These are phyloP conservation scores for Fusarium graminum DNA, from an alignment of 2,329 filamentous ascomycete species.

Conservation along the genomic window DNA sequence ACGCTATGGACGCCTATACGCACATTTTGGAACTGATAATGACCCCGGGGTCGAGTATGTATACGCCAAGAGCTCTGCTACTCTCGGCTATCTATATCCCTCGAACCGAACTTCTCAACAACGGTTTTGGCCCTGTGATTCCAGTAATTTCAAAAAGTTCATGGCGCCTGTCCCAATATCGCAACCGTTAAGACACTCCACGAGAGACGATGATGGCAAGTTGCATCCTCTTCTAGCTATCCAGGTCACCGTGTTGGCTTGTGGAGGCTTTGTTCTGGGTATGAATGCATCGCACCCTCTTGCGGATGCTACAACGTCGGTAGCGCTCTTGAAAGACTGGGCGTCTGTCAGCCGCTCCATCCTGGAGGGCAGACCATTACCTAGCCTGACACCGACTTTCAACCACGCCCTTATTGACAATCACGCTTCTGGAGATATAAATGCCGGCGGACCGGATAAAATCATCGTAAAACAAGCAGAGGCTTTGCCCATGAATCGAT, in stretches of 20 bases:
- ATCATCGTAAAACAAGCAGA: constrained; percentile 12
- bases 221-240: constrained; percentile 34
- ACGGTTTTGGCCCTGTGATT: constrained; percentile 31
- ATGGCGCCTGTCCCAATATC: constrained; percentile 8
- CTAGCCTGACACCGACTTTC: background rate
- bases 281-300: constrained; percentile 43
- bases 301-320: constrained; percentile 42
- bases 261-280: constrained; percentile 41
- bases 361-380: fast-evolving
- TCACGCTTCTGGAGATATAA: constrained; percentile 36
- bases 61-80: constrained; percentile 19
- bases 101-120: constrained; percentile 2
- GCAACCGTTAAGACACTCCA: background rate
- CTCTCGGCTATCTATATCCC: constrained; percentile 30
- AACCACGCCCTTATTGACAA: constrained; percentile 35
- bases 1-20: constrained; percentile 43
- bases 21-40: constrained; percentile 21
- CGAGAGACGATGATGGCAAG: background rate
- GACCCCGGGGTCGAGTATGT: constrained; percentile 45
- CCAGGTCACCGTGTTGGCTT: constrained; percentile 41
- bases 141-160: constrained; percentile 18
- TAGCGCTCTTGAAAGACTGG: constrained; percentile 45
- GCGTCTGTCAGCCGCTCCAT: constrained; percentile 17
- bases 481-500: constrained; percentile 42
- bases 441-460: constrained; percentile 20